Evolutionary conservation across 2,329 filamentous ascomycete species (phyloP).

Genomic region (Verticillium zaregamsianum): DNA sequence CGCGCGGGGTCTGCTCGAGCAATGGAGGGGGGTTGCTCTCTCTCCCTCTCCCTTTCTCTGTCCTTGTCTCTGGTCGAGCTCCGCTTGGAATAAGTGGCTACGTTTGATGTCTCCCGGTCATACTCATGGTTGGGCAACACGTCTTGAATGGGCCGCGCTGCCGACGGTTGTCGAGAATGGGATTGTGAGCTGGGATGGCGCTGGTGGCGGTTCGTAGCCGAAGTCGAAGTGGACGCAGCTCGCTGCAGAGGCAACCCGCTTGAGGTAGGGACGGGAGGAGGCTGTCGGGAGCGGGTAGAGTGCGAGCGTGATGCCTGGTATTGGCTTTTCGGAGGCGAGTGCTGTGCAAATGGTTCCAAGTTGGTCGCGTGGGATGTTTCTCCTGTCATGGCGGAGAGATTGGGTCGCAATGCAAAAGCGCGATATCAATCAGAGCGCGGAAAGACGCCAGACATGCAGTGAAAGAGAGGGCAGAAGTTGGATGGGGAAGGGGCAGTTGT

Average conservation of each 20-base stretch:
- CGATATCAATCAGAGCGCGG: background rate
- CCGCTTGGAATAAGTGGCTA: conserved; percentile 59
- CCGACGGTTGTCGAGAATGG: conserved; percentile 26
- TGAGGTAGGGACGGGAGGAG: conserved; percentile 17
- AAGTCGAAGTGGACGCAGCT: conserved; percentile 20
- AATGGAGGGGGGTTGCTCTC: conserved; percentile 41
- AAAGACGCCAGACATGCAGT: background rate
- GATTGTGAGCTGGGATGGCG: conserved; percentile 18
- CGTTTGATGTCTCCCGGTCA: conserved; percentile 57
- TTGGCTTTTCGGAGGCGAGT: conserved; percentile 21
- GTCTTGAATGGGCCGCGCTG: conserved; percentile 38
- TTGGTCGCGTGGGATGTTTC: conserved; percentile 23
- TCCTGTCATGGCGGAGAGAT: conserved; percentile 22
- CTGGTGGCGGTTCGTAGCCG: conserved; percentile 18
- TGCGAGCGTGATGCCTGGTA: conserved; percentile 26
- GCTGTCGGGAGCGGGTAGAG: conserved; percentile 28
- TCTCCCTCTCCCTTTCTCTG: background rate
- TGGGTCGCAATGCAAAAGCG: background rate
- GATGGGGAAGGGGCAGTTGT: background rate
- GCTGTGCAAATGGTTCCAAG: conserved; percentile 22
- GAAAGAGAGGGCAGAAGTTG: background rate
- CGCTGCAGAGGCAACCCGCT: conserved; percentile 7
- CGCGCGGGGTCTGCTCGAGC: conserved; percentile 50
- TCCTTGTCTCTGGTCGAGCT: conserved; percentile 52
- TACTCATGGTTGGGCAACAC: conserved; percentile 60